Evolutionary conservation across 345 rosid species (phyloP), one percentile per base, ranked within the genome.

Genomic region (Pistacia integerrima): DNA sequence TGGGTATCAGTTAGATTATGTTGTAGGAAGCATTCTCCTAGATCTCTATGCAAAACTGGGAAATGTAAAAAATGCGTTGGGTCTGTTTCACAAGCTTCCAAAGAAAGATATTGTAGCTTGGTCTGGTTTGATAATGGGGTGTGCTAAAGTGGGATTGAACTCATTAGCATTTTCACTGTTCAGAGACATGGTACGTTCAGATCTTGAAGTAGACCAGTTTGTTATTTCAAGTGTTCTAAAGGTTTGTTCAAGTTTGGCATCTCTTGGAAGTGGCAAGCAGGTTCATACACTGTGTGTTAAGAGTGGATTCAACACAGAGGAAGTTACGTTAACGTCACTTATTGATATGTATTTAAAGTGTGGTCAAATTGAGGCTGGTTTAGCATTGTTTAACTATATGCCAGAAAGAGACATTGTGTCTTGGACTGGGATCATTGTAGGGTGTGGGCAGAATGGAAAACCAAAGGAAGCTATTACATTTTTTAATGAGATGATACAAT

Each of bases 371-470:
- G 90, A 85, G 30, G 76, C 75, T 35, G 85, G 86, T 74, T 69
- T 92, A 79, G 78, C 73, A 76, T 75, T 90, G 44, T 92, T 90
- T 76, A 62, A 79, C 48, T 48, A 75, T 62, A 22, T 82, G 73
- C 60, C 58, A 52, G 90, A 82, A 11, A 85, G 86, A 77, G 97
- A 90, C 69, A 80, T 85, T 44, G 87, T 90, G 5, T 87, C 91
- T 74, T 90, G 94, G 94, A 89, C 97, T 30, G 89, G 89, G 70
- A 87, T 89, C 70, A 89, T 92, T 68, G 87, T 84, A 51, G 92
- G 94, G 16, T 90, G 92, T 65, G 91, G 91, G 44, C 97, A 90
- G 80, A 92, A 92, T 81, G 94, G 97, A 78, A 83, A 77, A 80
- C 86, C 79, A 17, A 64, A 78, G 66, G 90, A 90, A 75, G 92